Evolutionary conservation across 2,329 filamentous ascomycete genomes (phyloP).

Genomic region (Helotiales sp.): DNA sequence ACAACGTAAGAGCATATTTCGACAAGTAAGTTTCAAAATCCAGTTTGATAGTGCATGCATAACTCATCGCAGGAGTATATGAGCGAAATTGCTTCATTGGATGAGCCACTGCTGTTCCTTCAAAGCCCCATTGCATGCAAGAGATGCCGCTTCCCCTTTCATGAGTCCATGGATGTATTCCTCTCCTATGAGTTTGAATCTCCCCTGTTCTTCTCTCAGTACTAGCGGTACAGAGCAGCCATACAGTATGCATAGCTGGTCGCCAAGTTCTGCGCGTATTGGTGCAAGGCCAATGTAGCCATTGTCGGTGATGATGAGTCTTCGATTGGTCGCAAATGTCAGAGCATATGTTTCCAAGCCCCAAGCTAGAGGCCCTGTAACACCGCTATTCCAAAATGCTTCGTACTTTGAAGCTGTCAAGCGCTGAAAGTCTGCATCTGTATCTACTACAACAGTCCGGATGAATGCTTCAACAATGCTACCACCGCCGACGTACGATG

Average conservation of each 20-base stretch:
- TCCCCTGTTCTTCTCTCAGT: background rate
- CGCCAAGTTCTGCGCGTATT: background rate
- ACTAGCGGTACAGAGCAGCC: background rate
- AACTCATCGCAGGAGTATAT: too few species aligned
- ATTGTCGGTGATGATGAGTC: background rate
- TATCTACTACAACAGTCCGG: background rate
- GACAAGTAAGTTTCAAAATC: background rate
- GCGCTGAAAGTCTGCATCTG: slow-evolving; percentile 3
- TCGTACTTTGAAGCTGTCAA: background rate
- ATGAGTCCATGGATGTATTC: background rate
- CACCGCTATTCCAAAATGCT: slow-evolving; percentile 7
- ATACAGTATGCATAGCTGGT: background rate
- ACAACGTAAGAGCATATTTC: too few species aligned
- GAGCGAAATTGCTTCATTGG: background rate
- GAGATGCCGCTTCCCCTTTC: background rate
- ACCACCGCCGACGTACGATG: background rate
- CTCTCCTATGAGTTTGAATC: background rate
- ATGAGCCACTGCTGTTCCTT: background rate
- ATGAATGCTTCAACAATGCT: slow-evolving; percentile 11
- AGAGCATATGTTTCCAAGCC: slow-evolving; percentile 5
- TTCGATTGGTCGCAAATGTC: background rate
- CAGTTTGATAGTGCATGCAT: too few species aligned
- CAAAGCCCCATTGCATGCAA: background rate
- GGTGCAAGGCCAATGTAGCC: slow-evolving; percentile 8
- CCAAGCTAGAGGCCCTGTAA: background rate